Percentiles rank a stretch among this genome's conserved stretches.
Conservation (phyloP, 305 asterid species). For the Coffea humblotiana region DNA sequence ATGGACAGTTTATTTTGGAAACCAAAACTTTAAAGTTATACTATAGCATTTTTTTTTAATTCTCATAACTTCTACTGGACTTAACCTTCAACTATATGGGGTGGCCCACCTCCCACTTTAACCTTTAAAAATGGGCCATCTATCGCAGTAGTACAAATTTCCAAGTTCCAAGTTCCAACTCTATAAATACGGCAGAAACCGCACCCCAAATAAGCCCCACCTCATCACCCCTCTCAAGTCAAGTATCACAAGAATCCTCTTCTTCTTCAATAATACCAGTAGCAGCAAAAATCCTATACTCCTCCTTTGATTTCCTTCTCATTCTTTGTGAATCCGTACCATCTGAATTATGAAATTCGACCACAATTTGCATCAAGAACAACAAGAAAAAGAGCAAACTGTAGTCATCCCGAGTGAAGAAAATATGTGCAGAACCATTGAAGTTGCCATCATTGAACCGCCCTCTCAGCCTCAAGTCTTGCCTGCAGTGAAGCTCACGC, state of each 20-base stretch:
- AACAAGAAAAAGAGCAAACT: neutral
- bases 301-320: neutral
- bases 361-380: neutral
- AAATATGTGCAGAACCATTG: constrained; percentile 30
- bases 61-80: no score
- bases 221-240: neutral
- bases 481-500: constrained; percentile 26
- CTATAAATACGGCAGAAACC: constrained; percentile 5
- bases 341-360: constrained; percentile 15
- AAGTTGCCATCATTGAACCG: constrained; percentile 22
- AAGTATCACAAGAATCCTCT: neutral
- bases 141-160: neutral
- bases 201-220: neutral
- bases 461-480: constrained; percentile 5
- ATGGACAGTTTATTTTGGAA: no score
- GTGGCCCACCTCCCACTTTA: neutral
- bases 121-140: neutral
- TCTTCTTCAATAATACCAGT: neutral
- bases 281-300: no score
- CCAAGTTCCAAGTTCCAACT: neutral
- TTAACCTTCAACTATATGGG: no score
- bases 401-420: neutral
- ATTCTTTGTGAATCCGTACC: neutral
- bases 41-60: no score
- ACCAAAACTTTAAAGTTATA: no score